phyloP scores from a whole-genome alignment of 179 eudicot genomes.

The Silene vulgaris region DNA sequence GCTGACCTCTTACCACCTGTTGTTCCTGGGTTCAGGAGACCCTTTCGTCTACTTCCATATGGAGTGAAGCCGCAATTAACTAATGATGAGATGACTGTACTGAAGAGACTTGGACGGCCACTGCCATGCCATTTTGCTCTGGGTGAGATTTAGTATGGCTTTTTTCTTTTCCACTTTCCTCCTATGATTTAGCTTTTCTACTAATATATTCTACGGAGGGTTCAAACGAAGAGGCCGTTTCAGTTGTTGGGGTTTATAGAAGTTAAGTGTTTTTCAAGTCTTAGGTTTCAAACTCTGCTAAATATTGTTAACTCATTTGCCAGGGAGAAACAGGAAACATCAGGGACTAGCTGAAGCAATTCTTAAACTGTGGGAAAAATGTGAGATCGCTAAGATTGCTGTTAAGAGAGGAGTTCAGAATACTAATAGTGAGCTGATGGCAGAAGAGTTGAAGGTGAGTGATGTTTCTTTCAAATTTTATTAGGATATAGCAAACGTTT shows the following conservation, averaged over 20 bases:
- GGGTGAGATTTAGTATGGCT: constrained; percentile 39
- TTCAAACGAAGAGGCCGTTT: not conserved
- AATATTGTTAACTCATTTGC: constrained; percentile 18
- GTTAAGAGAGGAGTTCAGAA: constrained; percentile 90
- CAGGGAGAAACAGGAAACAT: constrained; percentile 83
- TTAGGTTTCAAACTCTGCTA: not conserved
- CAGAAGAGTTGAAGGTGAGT: constrained; percentile 89
- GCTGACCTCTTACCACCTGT: constrained; percentile 91
- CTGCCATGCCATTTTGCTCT: constrained; percentile 94
- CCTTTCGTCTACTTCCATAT: constrained; percentile 93
- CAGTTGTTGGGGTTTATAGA: not conserved
- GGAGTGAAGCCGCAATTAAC: constrained; percentile 77
- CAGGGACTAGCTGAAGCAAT: constrained; percentile 91
- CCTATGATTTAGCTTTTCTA: not conserved
- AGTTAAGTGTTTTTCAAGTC: constrained; percentile 5
- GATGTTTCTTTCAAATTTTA: constrained; percentile 12
- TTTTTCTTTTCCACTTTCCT: not conserved
- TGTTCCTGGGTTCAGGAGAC: constrained; percentile 71
- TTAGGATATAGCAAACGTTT: not conserved
- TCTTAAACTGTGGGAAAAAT: constrained; percentile 93
- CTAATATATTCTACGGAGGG: not conserved
- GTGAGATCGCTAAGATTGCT: constrained; percentile 90
- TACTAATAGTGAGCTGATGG: constrained; percentile 83
- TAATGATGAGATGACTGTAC: constrained; percentile 81
- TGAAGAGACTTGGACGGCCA: constrained; percentile 86